Conservation (phyloP, 306 rosid genomes). For the Betula pendula region DNA sequence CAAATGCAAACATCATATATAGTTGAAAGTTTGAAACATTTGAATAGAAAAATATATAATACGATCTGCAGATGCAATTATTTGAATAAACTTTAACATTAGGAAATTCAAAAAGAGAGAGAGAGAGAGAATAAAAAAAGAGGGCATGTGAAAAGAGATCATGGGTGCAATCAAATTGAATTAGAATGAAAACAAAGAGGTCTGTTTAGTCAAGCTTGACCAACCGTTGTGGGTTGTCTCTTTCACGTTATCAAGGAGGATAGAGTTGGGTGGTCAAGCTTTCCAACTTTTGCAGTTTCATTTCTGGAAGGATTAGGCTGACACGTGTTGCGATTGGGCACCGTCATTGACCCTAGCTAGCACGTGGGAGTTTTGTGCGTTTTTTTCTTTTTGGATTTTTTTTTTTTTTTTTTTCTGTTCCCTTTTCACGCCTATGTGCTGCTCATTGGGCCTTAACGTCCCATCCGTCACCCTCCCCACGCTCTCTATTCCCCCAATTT, state of each 20-base stretch:
- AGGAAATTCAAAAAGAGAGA: background rate
- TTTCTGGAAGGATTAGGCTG: background rate
- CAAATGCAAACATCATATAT: too few relatives aligned
- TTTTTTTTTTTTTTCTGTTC: background rate
- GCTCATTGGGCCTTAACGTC: constrained; percentile 51
- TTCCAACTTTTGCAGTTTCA: constrained; percentile 42
- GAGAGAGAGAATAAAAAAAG: too few relatives aligned
- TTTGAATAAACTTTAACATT: background rate
- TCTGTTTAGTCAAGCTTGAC: background rate
- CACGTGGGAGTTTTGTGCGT: constrained; percentile 47
- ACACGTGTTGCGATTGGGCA: constrained; percentile 69
- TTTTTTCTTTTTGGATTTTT: background rate
- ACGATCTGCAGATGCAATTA: background rate
- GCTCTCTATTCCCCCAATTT: constrained; percentile 12
- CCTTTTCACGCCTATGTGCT: constrained; percentile 41
- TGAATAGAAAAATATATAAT: too few relatives aligned
- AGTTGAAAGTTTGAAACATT: too few relatives aligned
- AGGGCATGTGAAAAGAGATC: too few relatives aligned
- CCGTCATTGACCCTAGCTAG: constrained; percentile 70
- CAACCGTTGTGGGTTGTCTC: constrained; percentile 19
- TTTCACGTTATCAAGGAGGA: constrained; percentile 24
- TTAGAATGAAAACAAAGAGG: background rate
- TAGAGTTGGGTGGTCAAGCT: constrained; percentile 37
- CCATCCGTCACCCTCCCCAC: constrained; percentile 38
- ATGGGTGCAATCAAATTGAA: too few relatives aligned